Evolutionary conservation across 768 basidiomycete genomes (phyloP).

Genomic region (Lentinula raphanica): DNA sequence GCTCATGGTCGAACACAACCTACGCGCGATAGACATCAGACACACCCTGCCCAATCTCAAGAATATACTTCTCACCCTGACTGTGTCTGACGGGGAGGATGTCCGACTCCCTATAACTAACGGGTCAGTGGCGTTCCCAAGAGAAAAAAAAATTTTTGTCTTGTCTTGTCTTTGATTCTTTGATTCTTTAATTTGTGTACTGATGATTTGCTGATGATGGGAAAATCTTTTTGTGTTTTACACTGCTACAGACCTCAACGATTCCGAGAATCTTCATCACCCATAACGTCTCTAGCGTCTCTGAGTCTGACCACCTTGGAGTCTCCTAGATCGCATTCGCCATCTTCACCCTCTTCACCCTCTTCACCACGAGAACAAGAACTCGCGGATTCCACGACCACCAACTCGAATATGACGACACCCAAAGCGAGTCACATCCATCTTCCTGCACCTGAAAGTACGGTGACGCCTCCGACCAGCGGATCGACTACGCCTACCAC

Average conservation of each 20-base stretch:
- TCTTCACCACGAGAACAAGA: slow-evolving; percentile 13
- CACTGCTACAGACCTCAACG: slow-evolving; percentile 11
- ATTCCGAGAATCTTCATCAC: no score
- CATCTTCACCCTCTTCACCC: slow-evolving; percentile 13
- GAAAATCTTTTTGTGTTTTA: no score
- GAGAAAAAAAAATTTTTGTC: no score
- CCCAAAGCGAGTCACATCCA: slow-evolving; percentile 30
- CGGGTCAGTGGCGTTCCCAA: slow-evolving; percentile 5
- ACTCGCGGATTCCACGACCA: no score
- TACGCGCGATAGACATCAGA: slow-evolving; percentile 87
- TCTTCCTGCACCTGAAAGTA: slow-evolving; percentile 27
- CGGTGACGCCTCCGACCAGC: slow-evolving; percentile 48
- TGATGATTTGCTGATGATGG: slow-evolving; percentile 1
- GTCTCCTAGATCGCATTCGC: slow-evolving; percentile 19
- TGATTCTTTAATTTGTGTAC: no score
- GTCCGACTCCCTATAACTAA: no score
- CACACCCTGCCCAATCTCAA: slow-evolving; percentile 97
- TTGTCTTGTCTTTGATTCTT: not conserved
- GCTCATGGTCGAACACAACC: slow-evolving; percentile 88
- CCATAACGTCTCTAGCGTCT: no score
- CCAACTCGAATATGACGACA: slow-evolving; percentile 18
- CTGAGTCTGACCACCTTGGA: no score
- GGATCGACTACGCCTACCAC: slow-evolving; percentile 54
- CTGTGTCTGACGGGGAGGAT: slow-evolving; percentile 69
- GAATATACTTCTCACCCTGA: slow-evolving; percentile 83